A percentile compares a stretch with the other conserved stretches of the same genome.
Evolutionary conservation across 257 asterid species (phyloP).

Genomic region (Jacaranda copaia): DNA sequence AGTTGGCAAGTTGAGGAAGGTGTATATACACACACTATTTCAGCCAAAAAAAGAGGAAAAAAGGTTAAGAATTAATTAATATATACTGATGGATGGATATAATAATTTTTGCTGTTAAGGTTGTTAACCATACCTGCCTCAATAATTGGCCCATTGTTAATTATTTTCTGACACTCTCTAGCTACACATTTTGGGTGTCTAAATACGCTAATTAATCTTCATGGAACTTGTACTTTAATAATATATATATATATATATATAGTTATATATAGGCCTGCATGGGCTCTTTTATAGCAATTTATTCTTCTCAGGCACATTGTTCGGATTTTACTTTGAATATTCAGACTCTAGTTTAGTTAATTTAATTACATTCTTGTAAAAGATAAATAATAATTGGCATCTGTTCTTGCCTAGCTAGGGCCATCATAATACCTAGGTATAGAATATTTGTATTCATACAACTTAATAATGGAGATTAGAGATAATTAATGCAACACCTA

Average conservation of each 20-base stretch:
- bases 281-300: background rate
- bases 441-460: background rate
- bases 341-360: background rate
- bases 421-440: background rate
- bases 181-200: background rate
- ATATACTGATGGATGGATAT: background rate
- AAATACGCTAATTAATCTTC: background rate
- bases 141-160: constrained; percentile 7
- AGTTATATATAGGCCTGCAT: background rate
- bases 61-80: background rate
- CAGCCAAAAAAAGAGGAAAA: background rate
- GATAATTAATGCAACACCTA: constrained; percentile 11
- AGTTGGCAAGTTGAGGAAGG: background rate
- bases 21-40: background rate
- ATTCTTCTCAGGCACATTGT: background rate
- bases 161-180: background rate
- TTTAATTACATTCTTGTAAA: background rate
- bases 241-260: background rate
- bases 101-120: no score
- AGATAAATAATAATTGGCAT: constrained; percentile 8
- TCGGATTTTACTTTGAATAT: background rate
- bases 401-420: background rate
- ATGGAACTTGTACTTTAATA: background rate
- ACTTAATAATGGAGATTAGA: background rate
- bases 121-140: background rate